Evolutionary conservation across 2,329 filamentous ascomycete genomes (phyloP).

Genomic region (Didymella keratinophila): DNA sequence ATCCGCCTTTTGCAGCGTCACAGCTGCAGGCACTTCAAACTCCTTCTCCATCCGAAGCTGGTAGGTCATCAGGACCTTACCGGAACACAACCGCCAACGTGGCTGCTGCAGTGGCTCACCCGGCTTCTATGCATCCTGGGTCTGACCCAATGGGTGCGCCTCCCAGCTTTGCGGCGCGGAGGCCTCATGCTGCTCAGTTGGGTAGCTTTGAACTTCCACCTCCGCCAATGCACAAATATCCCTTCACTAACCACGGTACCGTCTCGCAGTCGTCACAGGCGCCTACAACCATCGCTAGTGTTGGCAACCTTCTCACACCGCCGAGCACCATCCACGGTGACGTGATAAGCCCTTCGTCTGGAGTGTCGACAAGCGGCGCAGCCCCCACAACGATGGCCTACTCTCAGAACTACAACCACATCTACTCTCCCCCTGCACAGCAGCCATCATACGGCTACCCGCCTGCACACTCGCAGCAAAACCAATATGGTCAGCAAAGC

Average conservation of each 20-base stretch:
- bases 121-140: slow-evolving; percentile 68
- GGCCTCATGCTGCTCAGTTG: slow-evolving; percentile 72
- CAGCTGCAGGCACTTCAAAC: slow-evolving; percentile 51
- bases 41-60: slow-evolving; percentile 51
- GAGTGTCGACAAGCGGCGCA: slow-evolving; percentile 67
- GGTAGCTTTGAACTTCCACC: slow-evolving; percentile 72
- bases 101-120: slow-evolving; percentile 68
- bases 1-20: slow-evolving; percentile 49
- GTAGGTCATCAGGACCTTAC: slow-evolving; percentile 53
- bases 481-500: slow-evolving; percentile 41
- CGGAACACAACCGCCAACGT: slow-evolving; percentile 63
- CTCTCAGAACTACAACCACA: slow-evolving; percentile 68
- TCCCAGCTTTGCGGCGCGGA: slow-evolving; percentile 73
- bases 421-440: slow-evolving; percentile 64
- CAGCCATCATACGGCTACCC: slow-evolving; percentile 64
- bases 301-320: slow-evolving; percentile 69
- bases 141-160: slow-evolving; percentile 67
- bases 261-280: slow-evolving; percentile 58
- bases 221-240: slow-evolving; percentile 65
- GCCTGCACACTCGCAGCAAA: slow-evolving; percentile 46
- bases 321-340: slow-evolving; percentile 67
- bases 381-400: slow-evolving; percentile 65
- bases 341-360: slow-evolving; percentile 67
- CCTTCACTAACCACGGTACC: slow-evolving; percentile 50
- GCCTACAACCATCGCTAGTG: slow-evolving; percentile 58